Evolutionary conservation across 2,329 filamentous ascomycete species (phyloP).

Genomic region (Diaporthe australafricana): DNA sequence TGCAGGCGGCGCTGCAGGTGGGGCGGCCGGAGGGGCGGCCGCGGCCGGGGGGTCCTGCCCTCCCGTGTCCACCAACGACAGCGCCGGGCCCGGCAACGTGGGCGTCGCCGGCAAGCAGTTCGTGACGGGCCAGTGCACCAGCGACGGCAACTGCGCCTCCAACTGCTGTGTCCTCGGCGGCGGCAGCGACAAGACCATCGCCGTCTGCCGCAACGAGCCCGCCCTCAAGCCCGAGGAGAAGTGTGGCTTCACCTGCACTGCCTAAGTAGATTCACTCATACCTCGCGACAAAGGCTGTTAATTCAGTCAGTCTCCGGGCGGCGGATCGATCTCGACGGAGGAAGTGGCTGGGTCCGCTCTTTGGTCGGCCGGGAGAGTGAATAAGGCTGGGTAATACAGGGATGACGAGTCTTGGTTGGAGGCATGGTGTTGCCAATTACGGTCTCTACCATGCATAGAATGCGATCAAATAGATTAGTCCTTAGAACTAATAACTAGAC

Average conservation of each 20-base stretch:
- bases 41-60: neutral
- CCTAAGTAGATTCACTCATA: no score
- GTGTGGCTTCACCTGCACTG: neutral
- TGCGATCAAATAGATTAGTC: neutral
- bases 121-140: conserved; percentile 24
- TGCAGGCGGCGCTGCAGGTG: neutral
- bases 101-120: conserved; percentile 24
- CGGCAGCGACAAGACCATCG: neutral
- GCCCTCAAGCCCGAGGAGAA: neutral
- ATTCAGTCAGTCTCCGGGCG: no score
- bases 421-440: conserved; percentile 14
- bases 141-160: conserved; percentile 24
- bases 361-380: neutral
- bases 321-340: accelerated
- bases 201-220: conserved; percentile 23
- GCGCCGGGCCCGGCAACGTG: neutral
- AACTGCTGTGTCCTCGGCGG: conserved; percentile 9
- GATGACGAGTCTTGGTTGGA: neutral
- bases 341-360: neutral
- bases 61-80: neutral
- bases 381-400: no score
- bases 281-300: no score
- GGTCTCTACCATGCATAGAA: neutral
- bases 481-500: neutral
- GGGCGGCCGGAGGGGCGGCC: neutral